Base-by-base conservation (phyloP, 495 filamentous ascomycete species). In the Parathielavia appendiculata region DNA sequence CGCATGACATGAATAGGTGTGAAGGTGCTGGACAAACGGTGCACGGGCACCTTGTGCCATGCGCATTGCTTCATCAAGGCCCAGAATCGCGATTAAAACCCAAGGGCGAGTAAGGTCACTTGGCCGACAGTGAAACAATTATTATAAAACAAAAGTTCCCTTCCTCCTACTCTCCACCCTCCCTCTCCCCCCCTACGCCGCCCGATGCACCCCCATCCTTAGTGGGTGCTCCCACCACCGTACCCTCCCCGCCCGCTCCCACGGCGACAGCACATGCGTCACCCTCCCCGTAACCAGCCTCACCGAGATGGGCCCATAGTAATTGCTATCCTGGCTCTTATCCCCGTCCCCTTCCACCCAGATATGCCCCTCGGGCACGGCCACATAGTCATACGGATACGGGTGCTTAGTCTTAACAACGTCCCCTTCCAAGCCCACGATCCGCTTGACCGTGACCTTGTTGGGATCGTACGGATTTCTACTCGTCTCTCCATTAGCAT, bases 291-390 rank as follows among this genome's bases (percentile, higher is more conserved):
- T 78, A 30, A 92, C 77, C 44, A 92, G 63, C 62, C 77, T 80
- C 10, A 69, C 75, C 17, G 81, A 78, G 22, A 85, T 78, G 1
- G 89, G 87, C 5, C 89, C 89, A 65, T 89, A 91, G 26, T 77
- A 77, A 71, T 91, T 90, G 65, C 87, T 90, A 66, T 92, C 89
- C 53, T 82, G 67, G 60, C 81, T 83, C 59, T 79, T 71, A 58
- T 84, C 79, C 43, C 56, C 73, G 69, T 90, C 89, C 0, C 88
- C 89, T 65, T 91, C 87, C 17, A 92, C 75, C 89, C 89, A 92
- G 38, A 91, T 75, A 75, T 91, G 87, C 6, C 86, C 86, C 40
- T 75, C 75, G 0, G 88, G 87, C 14, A 92, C 79, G 34, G 78
- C 74, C 59, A 83, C 81, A 9, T 71, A 75, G 2, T 69, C 56